A percentile compares a stretch with the other conserved stretches of the same genome.
phyloP scores from a whole-genome alignment of 2,329 filamentous ascomycete genomes.

The Trichoderma sp. region DNA sequence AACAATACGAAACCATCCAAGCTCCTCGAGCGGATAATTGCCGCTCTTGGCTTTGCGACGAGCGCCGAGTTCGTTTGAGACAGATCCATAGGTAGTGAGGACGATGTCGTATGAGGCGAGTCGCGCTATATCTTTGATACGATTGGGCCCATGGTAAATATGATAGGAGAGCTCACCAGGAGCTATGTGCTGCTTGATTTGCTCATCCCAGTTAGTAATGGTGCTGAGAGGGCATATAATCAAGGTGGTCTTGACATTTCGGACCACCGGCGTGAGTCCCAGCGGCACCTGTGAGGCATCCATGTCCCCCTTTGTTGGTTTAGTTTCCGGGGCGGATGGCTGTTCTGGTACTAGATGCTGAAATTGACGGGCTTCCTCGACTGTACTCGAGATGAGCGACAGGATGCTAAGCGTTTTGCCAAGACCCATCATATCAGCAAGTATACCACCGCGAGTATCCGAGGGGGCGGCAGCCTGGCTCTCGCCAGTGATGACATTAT shows the following conservation, averaged over 20 bases:
- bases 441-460: constrained; percentile 71
- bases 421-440: constrained; percentile 89
- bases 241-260: constrained; percentile 78
- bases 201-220: constrained; percentile 91
- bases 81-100: constrained; percentile 89
- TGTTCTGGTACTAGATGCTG: constrained; percentile 56
- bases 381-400: constrained; percentile 71
- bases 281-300: constrained; percentile 46
- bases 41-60: constrained; percentile 65
- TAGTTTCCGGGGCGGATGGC: constrained; percentile 48
- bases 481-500: constrained; percentile 84
- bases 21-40: constrained; percentile 68
- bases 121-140: constrained; percentile 68
- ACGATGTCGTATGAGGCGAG: constrained; percentile 80
- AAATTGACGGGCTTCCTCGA: constrained; percentile 67
- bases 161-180: constrained; percentile 69
- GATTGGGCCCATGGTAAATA: constrained; percentile 82
- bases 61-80: constrained; percentile 75
- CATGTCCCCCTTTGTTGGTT: constrained; percentile 40
- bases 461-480: constrained; percentile 62
- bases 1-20: constrained; percentile 92
- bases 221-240: constrained; percentile 89
- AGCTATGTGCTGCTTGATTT: constrained; percentile 80
- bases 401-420: constrained; percentile 86
- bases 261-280: constrained; percentile 56